phyloP scores from a whole-genome alignment of 306 rosid genomes.

The Quercus mongolica region DNA sequence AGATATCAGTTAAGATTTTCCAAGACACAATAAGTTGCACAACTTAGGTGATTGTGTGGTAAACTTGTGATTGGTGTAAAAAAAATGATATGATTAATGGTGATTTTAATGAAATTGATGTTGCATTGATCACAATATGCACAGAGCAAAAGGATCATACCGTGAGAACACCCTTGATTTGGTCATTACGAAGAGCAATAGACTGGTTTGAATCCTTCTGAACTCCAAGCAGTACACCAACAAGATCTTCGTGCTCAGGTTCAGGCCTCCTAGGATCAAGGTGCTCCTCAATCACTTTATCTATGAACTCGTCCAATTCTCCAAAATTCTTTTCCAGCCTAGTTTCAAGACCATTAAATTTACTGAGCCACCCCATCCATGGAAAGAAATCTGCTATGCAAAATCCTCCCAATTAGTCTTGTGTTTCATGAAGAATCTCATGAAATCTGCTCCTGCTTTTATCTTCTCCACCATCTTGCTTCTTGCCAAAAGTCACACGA shows the following conservation, averaged over 20 bases:
- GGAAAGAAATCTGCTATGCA: constrained; percentile 17
- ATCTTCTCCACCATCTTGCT: constrained; percentile 4
- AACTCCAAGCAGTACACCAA: constrained; percentile 34
- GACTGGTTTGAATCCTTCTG: constrained; percentile 33
- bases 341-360: constrained; percentile 25
- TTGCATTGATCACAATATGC: too few relatives aligned
- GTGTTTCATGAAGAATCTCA: constrained; percentile 13
- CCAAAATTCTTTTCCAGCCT: constrained; percentile 28
- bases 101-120: too few relatives aligned
- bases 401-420: constrained; percentile 13
- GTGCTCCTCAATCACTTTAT: constrained; percentile 41
- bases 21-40: too few relatives aligned
- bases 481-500: constrained; percentile 19
- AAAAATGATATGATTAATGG: too few relatives aligned
- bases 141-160: neutral
- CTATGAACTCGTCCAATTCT: constrained; percentile 30
- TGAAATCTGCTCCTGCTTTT: neutral
- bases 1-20: too few relatives aligned
- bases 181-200: constrained; percentile 5
- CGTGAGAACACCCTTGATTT: constrained; percentile 32
- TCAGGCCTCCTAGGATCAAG: neutral
- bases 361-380: constrained; percentile 27
- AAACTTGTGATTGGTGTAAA: too few relatives aligned
- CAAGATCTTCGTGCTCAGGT: constrained; percentile 33
- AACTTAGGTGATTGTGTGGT: too few relatives aligned